These are phyloP conservation scores for Blastobotrys arbuscula DNA, from an alignment of 1,139 yeast genomes.

Conservation along the genomic window DNA sequence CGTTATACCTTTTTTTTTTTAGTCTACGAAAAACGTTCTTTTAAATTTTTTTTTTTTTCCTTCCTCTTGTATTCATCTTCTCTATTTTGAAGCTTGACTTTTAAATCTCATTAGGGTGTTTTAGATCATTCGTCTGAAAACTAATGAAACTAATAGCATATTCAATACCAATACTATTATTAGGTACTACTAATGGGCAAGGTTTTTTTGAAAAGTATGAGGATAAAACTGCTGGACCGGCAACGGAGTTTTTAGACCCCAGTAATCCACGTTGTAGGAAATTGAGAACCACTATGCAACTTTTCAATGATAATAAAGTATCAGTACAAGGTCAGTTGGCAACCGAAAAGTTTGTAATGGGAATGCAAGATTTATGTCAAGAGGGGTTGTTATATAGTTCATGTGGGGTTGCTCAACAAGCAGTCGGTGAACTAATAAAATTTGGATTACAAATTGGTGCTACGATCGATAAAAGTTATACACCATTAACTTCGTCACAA, in stretches of 20 bases:
- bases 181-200: background rate
- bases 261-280: conserved; percentile 4
- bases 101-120: too few relatives aligned
- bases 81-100: background rate
- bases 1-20: background rate
- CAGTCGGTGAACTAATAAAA: background rate
- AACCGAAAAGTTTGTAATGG: conserved; percentile 6
- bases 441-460: background rate
- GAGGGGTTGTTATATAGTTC: background rate
- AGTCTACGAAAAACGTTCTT: too few relatives aligned
- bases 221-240: conserved; percentile 5
- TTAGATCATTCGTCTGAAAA: too few relatives aligned
- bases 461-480: background rate
- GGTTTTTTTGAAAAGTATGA: background rate
- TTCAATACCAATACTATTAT: too few relatives aligned
- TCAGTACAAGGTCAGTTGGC: background rate
- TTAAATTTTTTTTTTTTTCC: background rate
- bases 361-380: conserved; percentile 3
- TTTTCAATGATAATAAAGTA: background rate
- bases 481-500: background rate
- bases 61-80: background rate
- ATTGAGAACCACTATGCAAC: background rate
- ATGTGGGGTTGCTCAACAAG: background rate
- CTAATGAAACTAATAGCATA: too few relatives aligned
- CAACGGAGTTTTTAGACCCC: conserved; percentile 7